Base-by-base conservation (phyloP, 2,329 filamentous ascomycete genomes). In the Aspergillus tanneri region DNA sequence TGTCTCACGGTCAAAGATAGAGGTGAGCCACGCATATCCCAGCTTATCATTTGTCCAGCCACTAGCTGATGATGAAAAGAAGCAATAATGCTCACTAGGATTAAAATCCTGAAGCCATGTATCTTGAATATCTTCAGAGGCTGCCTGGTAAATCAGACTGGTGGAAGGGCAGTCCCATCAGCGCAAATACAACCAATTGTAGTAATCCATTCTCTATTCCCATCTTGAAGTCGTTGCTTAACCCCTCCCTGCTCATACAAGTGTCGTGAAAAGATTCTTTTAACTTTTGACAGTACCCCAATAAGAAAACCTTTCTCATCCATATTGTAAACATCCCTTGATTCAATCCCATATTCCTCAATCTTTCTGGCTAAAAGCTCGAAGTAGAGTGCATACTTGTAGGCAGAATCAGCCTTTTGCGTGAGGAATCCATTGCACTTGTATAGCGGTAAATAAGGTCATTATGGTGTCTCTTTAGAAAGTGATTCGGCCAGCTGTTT, bases 141-240 rank as follows among this genome's bases (percentile, higher is more conserved):
- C 32, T 9, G 51, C 43, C 22, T 54, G 45, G 42, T 61, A 61
- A 28, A 61, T 60, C 11, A 61, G 35, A 40, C 30, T 25, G 49
- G 43, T 2, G 44, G 37, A 7, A 60, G 35, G 9, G 32, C 19
- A 10, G 23, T 52, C 21, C 47, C 36, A 46, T 59, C 41, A n/a
- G 45, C 39, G 34, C 46, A 56, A 35, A 60, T 58, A 53, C 43
- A 53, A 3, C 35, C 47, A 43, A 60, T 52, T 24, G 35, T 44
- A 22, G 46, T 61, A 30, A 61, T 58, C 54, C 44, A 60, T 34
- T 59, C 43, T 2, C 38, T 10, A 52, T 59, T 60, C 3, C 55
- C 32, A 56, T 62, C 37, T 24, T 59, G 32, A 21, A 55, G 4
- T 6, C 46, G 19, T 36, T 46, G n/a, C n/a, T 47, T 9, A 43